Base-by-base conservation (phyloP, 306 rosid genomes). In the Quercus wislizeni region DNA sequence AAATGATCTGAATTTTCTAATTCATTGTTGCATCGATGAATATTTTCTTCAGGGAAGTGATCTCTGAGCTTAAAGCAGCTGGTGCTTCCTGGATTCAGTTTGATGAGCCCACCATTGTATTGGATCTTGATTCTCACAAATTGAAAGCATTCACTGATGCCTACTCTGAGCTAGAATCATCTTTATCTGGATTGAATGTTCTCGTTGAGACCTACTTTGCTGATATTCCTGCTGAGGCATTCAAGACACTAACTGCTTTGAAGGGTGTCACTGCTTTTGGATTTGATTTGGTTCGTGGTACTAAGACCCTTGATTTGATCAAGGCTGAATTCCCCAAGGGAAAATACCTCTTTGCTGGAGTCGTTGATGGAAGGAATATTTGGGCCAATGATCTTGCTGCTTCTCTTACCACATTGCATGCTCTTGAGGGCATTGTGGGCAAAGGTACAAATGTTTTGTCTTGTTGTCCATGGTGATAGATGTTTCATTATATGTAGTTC, bases 301-400 rank as follows among this genome's bases (percentile, higher is more conserved):
- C 88, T 14, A 78, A 85, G 79, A 87, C 98, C 73, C 76, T 92
- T 81, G 91, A 83, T 33, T 80, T 94, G 94, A 84, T 94, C 81
- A 90, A 89, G 86, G 69, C 86, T 67, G 92, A 83, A 57, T 94
- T 94, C 73, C 98, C 98, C 27, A 82, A 88, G 69, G 92, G 85
- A 21, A 94, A 90, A 78, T 88, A 77, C 86, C 92, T 93, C 81
- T 93, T 90, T 85, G 98, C 97, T 78, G 98, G 98, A 57, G 83
- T 93, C 41, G 98, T 93, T 81, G 98, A 93, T 90, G 98, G 98
- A 83, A 91, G 98, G 87, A 93, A 91, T 88, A 93, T 93, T 65
- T 94, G 98, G 98, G 98, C 98, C 51, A 94, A 92, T 62, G 96
- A 94, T 76, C 96, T 92, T 61, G 78, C 88, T 79, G 79, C 91